Conservation (phyloP, 164 flowering plant species). For the Magnolia kwangsiensis region DNA sequence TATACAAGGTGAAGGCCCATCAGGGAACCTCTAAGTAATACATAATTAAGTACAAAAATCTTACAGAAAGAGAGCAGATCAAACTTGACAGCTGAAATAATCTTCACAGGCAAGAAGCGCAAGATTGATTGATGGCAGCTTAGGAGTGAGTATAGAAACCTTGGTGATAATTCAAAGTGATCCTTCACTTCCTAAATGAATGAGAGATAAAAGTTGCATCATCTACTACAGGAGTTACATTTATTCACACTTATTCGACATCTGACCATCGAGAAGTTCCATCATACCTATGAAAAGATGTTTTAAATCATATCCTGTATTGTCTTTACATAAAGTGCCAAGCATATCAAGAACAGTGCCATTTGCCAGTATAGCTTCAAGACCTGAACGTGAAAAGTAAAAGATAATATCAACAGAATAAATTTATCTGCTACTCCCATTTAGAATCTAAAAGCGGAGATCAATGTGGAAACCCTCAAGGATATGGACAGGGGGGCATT, state of each 20-base stretch:
- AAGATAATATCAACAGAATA: neutral
- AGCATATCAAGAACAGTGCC: constrained; percentile 93
- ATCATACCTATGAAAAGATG: constrained; percentile 87
- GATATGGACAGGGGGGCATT: too few relatives aligned
- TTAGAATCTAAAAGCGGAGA: too few relatives aligned
- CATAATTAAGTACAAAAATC: neutral
- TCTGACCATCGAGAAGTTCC: neutral
- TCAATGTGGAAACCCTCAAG: too few relatives aligned
- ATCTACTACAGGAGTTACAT: neutral
- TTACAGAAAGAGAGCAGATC: constrained; percentile 1
- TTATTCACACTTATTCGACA: constrained; percentile 1
- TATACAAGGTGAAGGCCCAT: neutral
- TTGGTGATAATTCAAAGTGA: constrained; percentile 88
- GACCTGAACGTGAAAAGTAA: constrained; percentile 42
- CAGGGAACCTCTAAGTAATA: neutral
- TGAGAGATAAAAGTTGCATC: constrained; percentile 3
- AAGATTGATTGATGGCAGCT: constrained; percentile 71
- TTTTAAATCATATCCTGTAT: constrained; percentile 96
- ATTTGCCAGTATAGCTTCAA: constrained; percentile 88
- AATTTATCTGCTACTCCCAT: neutral
- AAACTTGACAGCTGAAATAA: constrained; percentile 83
- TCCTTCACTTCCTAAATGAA: constrained; percentile 89
- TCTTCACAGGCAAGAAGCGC: constrained; percentile 93
- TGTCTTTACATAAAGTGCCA: constrained; percentile 91
- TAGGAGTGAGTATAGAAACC: constrained; percentile 84